Conservation (phyloP, 192 early-diverging fungal genomes). For the Coemansia reversa region DNA sequence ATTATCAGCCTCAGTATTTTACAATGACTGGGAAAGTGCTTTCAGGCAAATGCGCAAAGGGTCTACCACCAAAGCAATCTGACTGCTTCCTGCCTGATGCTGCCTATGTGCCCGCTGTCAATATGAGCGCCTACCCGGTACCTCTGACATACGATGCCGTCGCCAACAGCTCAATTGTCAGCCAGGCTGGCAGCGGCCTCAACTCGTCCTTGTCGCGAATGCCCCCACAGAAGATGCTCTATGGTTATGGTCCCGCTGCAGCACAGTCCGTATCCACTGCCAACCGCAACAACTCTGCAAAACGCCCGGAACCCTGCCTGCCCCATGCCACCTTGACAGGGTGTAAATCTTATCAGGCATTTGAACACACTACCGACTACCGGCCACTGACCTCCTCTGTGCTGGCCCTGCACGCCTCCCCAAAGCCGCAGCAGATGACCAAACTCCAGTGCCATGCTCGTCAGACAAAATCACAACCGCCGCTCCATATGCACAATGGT, state of each 20-base stretch:
- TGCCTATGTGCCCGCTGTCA: conserved; percentile 19
- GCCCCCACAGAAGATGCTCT: conserved; percentile 9
- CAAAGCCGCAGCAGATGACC: conserved; percentile 4
- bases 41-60: conserved; percentile 9
- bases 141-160: conserved; percentile 24
- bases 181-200: conserved; percentile 14
- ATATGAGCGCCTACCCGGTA: conserved; percentile 24
- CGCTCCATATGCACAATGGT: conserved; percentile 10
- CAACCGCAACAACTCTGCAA: neutral
- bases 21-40: neutral
- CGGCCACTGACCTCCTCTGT: conserved; percentile 35
- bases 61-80: neutral
- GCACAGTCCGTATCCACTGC: neutral
- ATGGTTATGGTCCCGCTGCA: conserved; percentile 8
- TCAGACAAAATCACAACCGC: neutral
- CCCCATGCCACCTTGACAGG: neutral
- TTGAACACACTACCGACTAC: conserved; percentile 27
- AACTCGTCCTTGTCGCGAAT: conserved; percentile 12
- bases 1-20: too few relatives aligned
- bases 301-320: conserved; percentile 7
- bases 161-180: conserved; percentile 19
- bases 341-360: conserved; percentile 26
- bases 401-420: conserved; percentile 14
- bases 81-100: neutral
- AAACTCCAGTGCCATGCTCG: conserved; percentile 1